Base-by-base conservation (phyloP, 208 protist genomes). In the Tetramitus jugosus region DNA sequence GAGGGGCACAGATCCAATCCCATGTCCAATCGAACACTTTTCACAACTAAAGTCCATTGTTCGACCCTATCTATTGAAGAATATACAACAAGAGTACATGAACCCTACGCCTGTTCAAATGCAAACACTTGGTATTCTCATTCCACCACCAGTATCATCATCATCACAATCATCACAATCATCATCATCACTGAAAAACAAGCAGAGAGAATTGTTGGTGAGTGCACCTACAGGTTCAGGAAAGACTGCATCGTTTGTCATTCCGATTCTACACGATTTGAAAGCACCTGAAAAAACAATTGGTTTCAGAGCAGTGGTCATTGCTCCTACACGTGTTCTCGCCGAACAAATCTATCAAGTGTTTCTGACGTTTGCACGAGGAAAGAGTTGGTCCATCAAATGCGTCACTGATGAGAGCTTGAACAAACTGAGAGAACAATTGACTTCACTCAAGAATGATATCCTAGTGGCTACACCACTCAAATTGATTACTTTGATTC, bases 81-180 rank as follows among this genome's bases (percentile, higher is more conserved):
- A 62, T 31, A 23, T 62, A n/a, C 8, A 23, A 23, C 4, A 62
- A 33, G 86, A 91, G 40, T 94, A 96, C 82, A 89, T 81, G 43
- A 74, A 87, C 35, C 96, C 95, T 26, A 98, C 96, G 20, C 90
- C 95, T 13, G 95, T 98, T 80, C 96, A 99, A 87, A 96, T 95
- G 91, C 93, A 98, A 84, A 86, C 93, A 14, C 97, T 98, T 52
- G 93, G 96, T 6, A 84, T 85, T 35, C 81, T 98, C n/a, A n/a
- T n/a, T n/a, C n/a, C n/a, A n/a, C n/a, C n/a, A n/a, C n/a, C n/a
- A n/a, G n/a, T n/a, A n/a, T n/a, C n/a, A n/a, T 8, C 88, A 97
- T 83, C 90, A 62, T 80, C 85, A 29, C 82, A 93, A 33, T 93
- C 97, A 53, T 84, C 97, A 1, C 49, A 88, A 37, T 86, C 84